These are phyloP conservation scores for Lathyrus aphaca DNA, from an alignment of 306 rosid species.

Conservation along the genomic window DNA sequence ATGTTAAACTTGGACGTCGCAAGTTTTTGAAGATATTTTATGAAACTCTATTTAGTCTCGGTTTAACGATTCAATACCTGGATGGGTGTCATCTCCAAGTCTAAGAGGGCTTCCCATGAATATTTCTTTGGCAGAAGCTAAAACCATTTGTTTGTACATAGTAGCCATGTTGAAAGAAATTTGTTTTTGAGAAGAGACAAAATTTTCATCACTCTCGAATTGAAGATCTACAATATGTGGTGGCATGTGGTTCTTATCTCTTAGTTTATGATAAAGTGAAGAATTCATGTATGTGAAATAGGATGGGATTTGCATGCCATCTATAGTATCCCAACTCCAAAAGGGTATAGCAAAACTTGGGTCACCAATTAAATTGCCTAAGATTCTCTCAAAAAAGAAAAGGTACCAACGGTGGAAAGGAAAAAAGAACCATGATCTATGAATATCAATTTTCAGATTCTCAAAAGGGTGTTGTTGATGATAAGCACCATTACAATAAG, in stretches of 20 bases:
- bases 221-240: constrained; percentile 50
- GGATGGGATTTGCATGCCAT: constrained; percentile 58
- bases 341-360: constrained; percentile 60
- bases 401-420: constrained; percentile 77
- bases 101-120: constrained; percentile 64
- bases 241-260: constrained; percentile 48
- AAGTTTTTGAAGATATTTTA: too few relatives aligned
- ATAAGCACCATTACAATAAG: constrained; percentile 71
- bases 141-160: constrained; percentile 68
- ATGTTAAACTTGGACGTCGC: too few relatives aligned
- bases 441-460: constrained; percentile 46
- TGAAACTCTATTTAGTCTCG: too few relatives aligned
- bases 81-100: constrained; percentile 55
- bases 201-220: background rate
- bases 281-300: constrained; percentile 47
- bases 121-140: constrained; percentile 41
- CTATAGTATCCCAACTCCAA: constrained; percentile 71
- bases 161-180: constrained; percentile 23
- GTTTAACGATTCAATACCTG: constrained; percentile 4
- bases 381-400: constrained; percentile 61
- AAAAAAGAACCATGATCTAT: constrained; percentile 65
- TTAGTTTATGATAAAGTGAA: constrained; percentile 48
- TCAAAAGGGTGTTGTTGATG: constrained; percentile 43
- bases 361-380: constrained; percentile 53
- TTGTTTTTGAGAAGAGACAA: background rate